Base-by-base conservation (phyloP, 176 grass and related monocot species). In the Zizania latifolia region DNA sequence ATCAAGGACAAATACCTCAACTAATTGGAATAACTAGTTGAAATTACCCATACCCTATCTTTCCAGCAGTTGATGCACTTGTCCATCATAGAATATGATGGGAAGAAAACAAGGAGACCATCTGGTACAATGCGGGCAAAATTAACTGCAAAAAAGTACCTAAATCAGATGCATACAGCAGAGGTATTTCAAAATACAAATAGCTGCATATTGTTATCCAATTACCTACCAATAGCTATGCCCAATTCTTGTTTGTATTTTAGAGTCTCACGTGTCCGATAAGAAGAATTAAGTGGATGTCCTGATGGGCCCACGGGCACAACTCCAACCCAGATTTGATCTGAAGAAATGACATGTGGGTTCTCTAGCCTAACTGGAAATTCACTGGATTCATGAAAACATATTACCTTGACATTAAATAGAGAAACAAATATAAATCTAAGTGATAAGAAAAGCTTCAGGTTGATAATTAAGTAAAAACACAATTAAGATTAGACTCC, bases 41-140 rank as follows among this genome's bases (percentile, higher is more conserved):
- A 33, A 77, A 55, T 72, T 72, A 28, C 0, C 10, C 72, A 58
- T 87, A 98, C 94, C 88, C 69, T 82, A 68, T 81, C 85, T 94
- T 98, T 98, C 94, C 94, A 98, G 76, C 73, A 98, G 15, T 84
- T 86, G 39, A 98, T 87, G 81, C 91, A 98, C 79, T 92, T 85
- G 67, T 94, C 84, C 94, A 98, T 94, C 94, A 98, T 94, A 74
- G 90, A 98, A 84, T 98, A 98, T 81, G 94, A 98, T 68, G 94
- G 91, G 50, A 98, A 98, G 78, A 98, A 98, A 56, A 98, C 86
- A 76, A 98, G 94, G 9, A 98, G 84, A 32, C 94, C 94, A 81
- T 98, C 86, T 46, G 94, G 94, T 58, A 98, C 91, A 58, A 98
- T 98, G 68, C 91, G 91, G 38, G 94, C 91, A 73, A 98, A 98